Percentiles rank a stretch among this genome's conserved stretches.
Evolutionary conservation across 345 rosid genomes (phyloP).

Genomic region (Pistacia atlantica): DNA sequence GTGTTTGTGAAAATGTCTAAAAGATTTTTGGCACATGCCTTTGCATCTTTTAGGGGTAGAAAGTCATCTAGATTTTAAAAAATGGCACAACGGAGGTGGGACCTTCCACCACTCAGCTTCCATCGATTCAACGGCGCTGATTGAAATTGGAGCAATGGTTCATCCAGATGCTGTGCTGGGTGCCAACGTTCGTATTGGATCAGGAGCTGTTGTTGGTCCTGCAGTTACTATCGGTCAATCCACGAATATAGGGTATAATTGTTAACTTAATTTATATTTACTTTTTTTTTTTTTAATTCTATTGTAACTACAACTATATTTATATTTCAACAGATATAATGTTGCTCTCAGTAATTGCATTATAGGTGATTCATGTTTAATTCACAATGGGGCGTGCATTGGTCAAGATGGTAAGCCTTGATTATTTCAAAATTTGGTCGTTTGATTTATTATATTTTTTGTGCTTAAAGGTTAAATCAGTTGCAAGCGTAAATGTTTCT

Average conservation of each 20-base stretch:
- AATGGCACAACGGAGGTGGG: constrained; percentile 76
- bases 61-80: constrained; percentile 34
- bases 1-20: constrained; percentile 17
- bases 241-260: constrained; percentile 60
- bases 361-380: constrained; percentile 65
- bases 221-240: constrained; percentile 53
- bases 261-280: not conserved
- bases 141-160: constrained; percentile 66
- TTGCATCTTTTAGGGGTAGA: constrained; percentile 31
- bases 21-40: not conserved
- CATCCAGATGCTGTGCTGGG: constrained; percentile 57
- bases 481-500: not conserved
- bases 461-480: not conserved
- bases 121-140: constrained; percentile 51
- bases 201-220: constrained; percentile 74
- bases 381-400: constrained; percentile 78
- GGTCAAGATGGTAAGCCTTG: constrained; percentile 83
- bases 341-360: constrained; percentile 65
- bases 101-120: constrained; percentile 56
- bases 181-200: constrained; percentile 60
- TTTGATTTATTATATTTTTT: not conserved
- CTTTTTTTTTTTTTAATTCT: not conserved
- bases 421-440: constrained; percentile 9
- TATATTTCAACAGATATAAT: constrained; percentile 49
- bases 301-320: not conserved